These are phyloP conservation scores for Funneliformis caledonium DNA, from an alignment of 371 early-diverging fungal species.

Conservation along the genomic window DNA sequence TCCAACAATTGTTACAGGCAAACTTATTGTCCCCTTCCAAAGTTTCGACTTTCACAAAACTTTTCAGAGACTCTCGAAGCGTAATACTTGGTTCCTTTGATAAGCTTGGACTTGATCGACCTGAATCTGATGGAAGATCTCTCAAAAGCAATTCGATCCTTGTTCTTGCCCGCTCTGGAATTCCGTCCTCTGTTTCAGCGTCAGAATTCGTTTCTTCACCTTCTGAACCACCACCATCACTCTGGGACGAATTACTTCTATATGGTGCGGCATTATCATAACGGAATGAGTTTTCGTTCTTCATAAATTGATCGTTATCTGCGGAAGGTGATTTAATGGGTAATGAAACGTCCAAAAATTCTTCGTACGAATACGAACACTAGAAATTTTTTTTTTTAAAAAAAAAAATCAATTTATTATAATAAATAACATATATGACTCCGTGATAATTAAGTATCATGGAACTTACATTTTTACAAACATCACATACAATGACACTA, in stretches of 20 bases:
- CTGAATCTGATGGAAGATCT: background rate
- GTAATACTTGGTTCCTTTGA: background rate
- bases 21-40: conserved; percentile 31
- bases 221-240: background rate
- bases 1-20: conserved; percentile 41
- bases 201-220: background rate
- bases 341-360: conserved; percentile 58
- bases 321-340: conserved; percentile 43
- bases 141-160: background rate
- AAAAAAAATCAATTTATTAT: conserved; percentile 8
- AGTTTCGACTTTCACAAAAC: conserved; percentile 29
- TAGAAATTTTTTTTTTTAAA: background rate
- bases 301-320: background rate
- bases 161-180: background rate
- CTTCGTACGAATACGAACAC: conserved; percentile 55
- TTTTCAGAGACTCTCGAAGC: conserved; percentile 16
- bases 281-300: too few species aligned
- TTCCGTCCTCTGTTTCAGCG: background rate
- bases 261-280: background rate
- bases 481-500: conserved; percentile 62
- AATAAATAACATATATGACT: background rate
- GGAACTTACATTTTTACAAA: conserved; percentile 57
- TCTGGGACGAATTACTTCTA: background rate
- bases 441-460: background rate
- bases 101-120: background rate